Evolutionary conservation across 2,329 filamentous ascomycete genomes (phyloP).

Genomic region (Phialophora expanda): DNA sequence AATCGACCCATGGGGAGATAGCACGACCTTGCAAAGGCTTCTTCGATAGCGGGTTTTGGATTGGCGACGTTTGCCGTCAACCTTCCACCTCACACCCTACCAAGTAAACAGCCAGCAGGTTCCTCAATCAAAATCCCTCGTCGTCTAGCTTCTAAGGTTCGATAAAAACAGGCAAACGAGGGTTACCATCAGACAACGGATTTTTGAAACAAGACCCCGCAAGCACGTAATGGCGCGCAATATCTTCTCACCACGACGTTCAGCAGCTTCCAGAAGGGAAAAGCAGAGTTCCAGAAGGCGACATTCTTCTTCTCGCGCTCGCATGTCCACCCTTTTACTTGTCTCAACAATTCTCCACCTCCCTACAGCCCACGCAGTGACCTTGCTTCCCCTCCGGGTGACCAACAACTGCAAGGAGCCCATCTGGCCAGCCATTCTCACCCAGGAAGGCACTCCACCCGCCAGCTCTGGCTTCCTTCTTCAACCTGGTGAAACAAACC

Average conservation of each 20-base stretch:
- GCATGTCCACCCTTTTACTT: neutral
- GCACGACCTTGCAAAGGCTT: neutral
- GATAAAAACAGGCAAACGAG: neutral
- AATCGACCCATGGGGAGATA: neutral
- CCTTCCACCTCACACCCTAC: neutral
- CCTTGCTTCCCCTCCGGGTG: conserved; percentile 64
- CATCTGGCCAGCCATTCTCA: conserved; percentile 77
- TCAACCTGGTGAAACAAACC: conserved; percentile 61
- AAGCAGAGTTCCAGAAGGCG: neutral
- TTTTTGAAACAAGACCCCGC: neutral
- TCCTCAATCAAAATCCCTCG: neutral
- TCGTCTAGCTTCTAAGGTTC: neutral
- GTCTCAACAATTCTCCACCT: conserved; percentile 8
- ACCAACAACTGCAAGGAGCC: conserved; percentile 73
- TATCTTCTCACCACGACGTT: neutral
- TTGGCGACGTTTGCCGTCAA: neutral
- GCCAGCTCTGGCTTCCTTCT: conserved; percentile 72
- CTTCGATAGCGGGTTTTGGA: neutral
- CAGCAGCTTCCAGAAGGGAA: neutral
- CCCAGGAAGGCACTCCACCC: conserved; percentile 73
- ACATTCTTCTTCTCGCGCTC: neutral
- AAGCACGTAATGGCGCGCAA: neutral
- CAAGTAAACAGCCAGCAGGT: neutral
- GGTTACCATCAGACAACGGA: neutral
- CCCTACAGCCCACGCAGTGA: neutral